Base-by-base conservation (phyloP, 805 yeast species). In the Barnettozyma vustinii region DNA sequence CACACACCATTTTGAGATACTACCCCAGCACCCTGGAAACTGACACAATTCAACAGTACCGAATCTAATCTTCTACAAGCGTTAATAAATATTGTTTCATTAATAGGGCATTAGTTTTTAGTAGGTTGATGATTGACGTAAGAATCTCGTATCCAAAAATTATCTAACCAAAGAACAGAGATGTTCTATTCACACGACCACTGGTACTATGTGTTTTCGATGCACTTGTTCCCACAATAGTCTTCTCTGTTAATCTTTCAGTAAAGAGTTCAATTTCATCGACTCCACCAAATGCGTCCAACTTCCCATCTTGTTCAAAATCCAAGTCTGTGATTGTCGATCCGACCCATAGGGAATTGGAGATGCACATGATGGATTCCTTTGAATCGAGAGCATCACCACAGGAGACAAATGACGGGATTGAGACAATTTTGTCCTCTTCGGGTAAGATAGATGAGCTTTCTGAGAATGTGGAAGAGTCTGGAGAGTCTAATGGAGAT, bases 271-370 rank as follows among this genome's bases (percentile, higher is more conserved):
- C 46, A 3, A 37, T 40, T 6, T 52, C 43, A 42, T 57, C 57
- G 32, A 57, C 44, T 5, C 45, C 56, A 5, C 48, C 47, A 25
- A 57, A 47, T 7, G 49, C 52, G 41, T 51, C 56, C 12, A 9
- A 2, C n/a, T 40, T 23, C 6, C 25, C 12, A 27, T 20, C 7
- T 37, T 35, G 21, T 30, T 45, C 13, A 47, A 47, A 43, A 25
- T 44, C 35, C 3, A 16, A 7, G 30, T 45, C 47, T 2, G 41
- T 37, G 6, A 55, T 45, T 6, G 51, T 45, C 5, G 59, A 41
- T 5, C 61, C 62, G 32, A 60, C 56, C 64, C 64, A 60, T 8
- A 60, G 16, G 0, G 62, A 53, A 33, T 54, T 50, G 2, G 59
- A 56, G 0, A 60, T 53, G 9, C 44, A 44, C 46, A 49, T n/a